Conservation (phyloP, 768 basidiomycete species). For the Wakefieldia striispora region DNA sequence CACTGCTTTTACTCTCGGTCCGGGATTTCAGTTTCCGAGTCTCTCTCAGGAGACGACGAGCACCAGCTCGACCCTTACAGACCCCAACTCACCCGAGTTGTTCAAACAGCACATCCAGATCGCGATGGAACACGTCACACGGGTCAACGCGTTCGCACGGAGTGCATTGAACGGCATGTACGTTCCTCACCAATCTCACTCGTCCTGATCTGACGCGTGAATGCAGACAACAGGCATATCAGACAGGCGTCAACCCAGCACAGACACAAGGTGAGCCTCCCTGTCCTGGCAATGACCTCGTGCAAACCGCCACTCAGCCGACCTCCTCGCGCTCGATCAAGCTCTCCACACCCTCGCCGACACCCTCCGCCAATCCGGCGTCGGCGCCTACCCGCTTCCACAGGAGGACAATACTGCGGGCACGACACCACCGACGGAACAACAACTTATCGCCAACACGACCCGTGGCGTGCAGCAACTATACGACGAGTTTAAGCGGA, state of each 20-base stretch:
- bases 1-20: conserved; percentile 18
- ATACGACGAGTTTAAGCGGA: conserved; percentile 51
- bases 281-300: background rate
- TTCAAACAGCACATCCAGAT: conserved; percentile 58
- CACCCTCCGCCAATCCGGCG: conserved; percentile 54
- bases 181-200: conserved; percentile 17
- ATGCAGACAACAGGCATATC: conserved; percentile 60
- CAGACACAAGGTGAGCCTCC: conserved; percentile 50
- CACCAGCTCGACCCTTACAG: conserved; percentile 26
- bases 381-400: conserved; percentile 61
- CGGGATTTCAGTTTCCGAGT: conserved; percentile 10
- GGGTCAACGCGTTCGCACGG: conserved; percentile 49
- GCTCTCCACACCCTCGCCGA: conserved; percentile 45
- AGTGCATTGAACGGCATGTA: conserved; percentile 54
- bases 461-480: conserved; percentile 41
- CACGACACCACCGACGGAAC: conserved; percentile 39
- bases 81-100: conserved; percentile 58
- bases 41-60: conserved; percentile 29
- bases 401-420: background rate
- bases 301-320: conserved; percentile 32
- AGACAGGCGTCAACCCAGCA: conserved; percentile 48
- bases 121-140: conserved; percentile 46
- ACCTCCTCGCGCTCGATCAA: conserved; percentile 52
- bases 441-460: conserved; percentile 43
- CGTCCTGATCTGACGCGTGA: background rate